Evolutionary conservation across 176 grass and related monocot genomes (phyloP), one percentile per base, ranked within the genome.

Genomic region (Bromus sterilis): DNA sequence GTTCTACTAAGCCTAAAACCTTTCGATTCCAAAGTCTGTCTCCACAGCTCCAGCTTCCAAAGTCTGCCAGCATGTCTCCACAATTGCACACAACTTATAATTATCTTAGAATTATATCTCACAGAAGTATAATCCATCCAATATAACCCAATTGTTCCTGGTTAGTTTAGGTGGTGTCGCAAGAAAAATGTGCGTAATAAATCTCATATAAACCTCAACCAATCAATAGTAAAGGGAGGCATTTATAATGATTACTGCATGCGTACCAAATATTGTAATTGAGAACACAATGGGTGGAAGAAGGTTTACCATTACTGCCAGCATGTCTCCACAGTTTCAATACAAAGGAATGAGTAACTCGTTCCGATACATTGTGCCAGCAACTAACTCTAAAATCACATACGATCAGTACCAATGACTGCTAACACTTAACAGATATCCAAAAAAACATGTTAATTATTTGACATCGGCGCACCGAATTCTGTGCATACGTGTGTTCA

Each of bases 161-260:
- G 48, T 18, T 53, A 80, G n/a, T 37, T 51, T 14, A 46, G 30
- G 40, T 25, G 28, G 12, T 28, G n/a, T 66, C 35, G 35, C 51
- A 74, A 58, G 10, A 77, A 64, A n/a, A 78, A 56, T n/a, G n/a
- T n/a, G n/a, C n/a, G 13, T 72, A 31, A 48, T 31, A 28, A 83
- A 65, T 20, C 6, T 37, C 72, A 56, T 29, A 84, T 13, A 84
- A 37, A n/a, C 36, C 56, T 40, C n/a, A n/a, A 64, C 30, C 49
- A 37, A 75, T 80, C 12, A 20, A 46, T 44, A 29, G 16, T 73
- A 30, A 24, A 35, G 20, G 36, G 20, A 25, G 7, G 46, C 42
- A 67, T 39, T 25, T 49, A 48, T 69, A 29, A 35, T 75, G 12
- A 59, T 87, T 37, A 70, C 41, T 4, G 5, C 3, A 32, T 46